A percentile compares a stretch with the other conserved stretches of the same genome.
phyloP scores from a whole-genome alignment of 2,329 filamentous ascomycete genomes.

The Pseudocercospora crystallina region DNA sequence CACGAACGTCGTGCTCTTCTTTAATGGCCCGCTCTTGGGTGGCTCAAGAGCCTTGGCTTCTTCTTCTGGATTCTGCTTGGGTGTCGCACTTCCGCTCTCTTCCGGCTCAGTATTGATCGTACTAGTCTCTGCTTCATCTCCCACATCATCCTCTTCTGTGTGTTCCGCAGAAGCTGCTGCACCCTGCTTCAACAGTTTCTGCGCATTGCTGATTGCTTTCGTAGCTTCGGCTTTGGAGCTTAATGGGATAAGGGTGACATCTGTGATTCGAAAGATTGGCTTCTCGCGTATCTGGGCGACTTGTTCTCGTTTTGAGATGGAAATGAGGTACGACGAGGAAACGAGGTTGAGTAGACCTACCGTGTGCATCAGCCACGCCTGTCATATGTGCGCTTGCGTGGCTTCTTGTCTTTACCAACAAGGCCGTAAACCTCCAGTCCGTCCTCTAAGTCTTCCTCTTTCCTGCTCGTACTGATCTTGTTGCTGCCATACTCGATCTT shows the following conservation, averaged over 20 bases:
- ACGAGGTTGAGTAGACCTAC: slow-evolving; percentile 82
- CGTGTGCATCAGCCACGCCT: slow-evolving; percentile 5
- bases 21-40: slow-evolving; percentile 34
- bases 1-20: slow-evolving; percentile 65
- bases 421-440: slow-evolving; percentile 52
- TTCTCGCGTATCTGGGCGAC: slow-evolving; percentile 82
- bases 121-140: slow-evolving; percentile 26
- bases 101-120: slow-evolving; percentile 36
- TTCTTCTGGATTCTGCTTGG: slow-evolving; percentile 19
- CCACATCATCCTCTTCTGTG: slow-evolving; percentile 32
- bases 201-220: slow-evolving; percentile 31
- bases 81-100: slow-evolving; percentile 16
- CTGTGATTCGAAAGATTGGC: slow-evolving; percentile 82
- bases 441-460: slow-evolving; percentile 39
- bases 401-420: slow-evolving; percentile 47
- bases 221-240: slow-evolving; percentile 60
- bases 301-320: slow-evolving; percentile 81
- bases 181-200: slow-evolving; percentile 26
- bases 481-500: slow-evolving; percentile 45
- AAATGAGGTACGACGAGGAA: slow-evolving; percentile 77
- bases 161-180: slow-evolving; percentile 20
- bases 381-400: slow-evolving; percentile 19
- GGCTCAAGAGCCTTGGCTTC: slow-evolving; percentile 33
- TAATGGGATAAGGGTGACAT: slow-evolving; percentile 87
- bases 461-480: slow-evolving; percentile 46